A percentile compares a stretch with the other conserved stretches of the same genome.
These are phyloP conservation scores for Pisolithus thermaeus DNA, from an alignment of 1,284 basidiomycete species.

Conservation along the genomic window DNA sequence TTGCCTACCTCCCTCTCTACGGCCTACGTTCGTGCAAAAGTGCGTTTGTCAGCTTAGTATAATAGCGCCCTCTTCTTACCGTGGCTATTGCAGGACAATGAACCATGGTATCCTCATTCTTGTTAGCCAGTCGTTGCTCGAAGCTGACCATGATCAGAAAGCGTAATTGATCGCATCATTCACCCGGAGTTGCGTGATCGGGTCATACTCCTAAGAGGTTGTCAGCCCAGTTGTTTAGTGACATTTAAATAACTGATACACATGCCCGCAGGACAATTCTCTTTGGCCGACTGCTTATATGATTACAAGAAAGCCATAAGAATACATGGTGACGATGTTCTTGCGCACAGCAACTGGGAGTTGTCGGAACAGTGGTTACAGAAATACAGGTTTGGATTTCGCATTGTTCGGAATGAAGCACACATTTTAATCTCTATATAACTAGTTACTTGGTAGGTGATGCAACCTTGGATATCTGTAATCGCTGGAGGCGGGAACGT, in stretches of 20 bases:
- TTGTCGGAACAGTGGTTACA: slow-evolving; percentile 76
- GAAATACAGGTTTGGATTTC: slow-evolving; percentile 48
- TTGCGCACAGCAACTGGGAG: slow-evolving; percentile 87
- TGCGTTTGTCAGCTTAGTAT: slow-evolving; percentile 20
- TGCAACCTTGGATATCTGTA: slow-evolving; percentile 55
- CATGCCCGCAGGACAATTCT: slow-evolving; percentile 59
- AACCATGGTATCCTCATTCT: slow-evolving; percentile 58
- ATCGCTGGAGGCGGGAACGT: slow-evolving; percentile 73
- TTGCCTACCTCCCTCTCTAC: slow-evolving; percentile 80
- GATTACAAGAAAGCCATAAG: slow-evolving; percentile 62
- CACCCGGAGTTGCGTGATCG: slow-evolving; percentile 85
- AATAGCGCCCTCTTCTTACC: slow-evolving; percentile 10
- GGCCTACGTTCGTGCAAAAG: slow-evolving; percentile 83
- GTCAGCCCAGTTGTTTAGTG: slow-evolving; percentile 18
- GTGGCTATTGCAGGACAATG: slow-evolving; percentile 51
- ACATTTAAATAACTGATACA: slow-evolving; percentile 28
- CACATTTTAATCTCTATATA: slow-evolving; percentile 5
- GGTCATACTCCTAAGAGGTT: slow-evolving; percentile 82
- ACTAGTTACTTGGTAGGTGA: slow-evolving; percentile 66
- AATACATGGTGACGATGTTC: slow-evolving; percentile 83
- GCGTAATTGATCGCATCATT: slow-evolving; percentile 82
- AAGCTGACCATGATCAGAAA: slow-evolving; percentile 44
- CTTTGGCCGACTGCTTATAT: slow-evolving; percentile 69
- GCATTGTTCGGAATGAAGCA: not conserved
- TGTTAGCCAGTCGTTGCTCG: slow-evolving; percentile 4